Conservation (phyloP, 768 basidiomycete species). For the Leccinellum albellum region DNA sequence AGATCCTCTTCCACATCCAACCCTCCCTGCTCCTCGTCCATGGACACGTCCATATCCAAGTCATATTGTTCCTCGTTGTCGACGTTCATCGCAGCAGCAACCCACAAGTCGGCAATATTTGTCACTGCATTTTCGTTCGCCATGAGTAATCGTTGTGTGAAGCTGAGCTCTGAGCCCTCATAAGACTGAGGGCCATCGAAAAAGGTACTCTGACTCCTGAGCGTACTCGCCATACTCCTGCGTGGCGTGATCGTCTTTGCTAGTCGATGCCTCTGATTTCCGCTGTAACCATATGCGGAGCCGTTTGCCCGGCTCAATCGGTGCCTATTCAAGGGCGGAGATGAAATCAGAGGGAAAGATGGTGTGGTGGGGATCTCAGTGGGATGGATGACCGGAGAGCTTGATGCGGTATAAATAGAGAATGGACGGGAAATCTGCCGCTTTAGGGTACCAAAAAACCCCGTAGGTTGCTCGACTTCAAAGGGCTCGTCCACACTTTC, state of each 20-base stretch:
- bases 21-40: constrained; percentile 23
- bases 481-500: constrained; percentile 46
- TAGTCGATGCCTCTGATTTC: constrained; percentile 51
- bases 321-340: constrained; percentile 40
- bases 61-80: constrained; percentile 83
- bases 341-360: constrained; percentile 46
- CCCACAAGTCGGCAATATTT: constrained; percentile 95
- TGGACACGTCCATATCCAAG: constrained; percentile 29
- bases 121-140: constrained; percentile 95
- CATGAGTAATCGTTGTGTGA: constrained; percentile 83
- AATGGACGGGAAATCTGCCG: constrained; percentile 53
- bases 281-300: constrained; percentile 76
- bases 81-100: constrained; percentile 92
- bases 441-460: constrained; percentile 39
- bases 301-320: constrained; percentile 61
- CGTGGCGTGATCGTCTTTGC: constrained; percentile 47
- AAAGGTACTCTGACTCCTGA: constrained; percentile 50
- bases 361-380: constrained; percentile 31
- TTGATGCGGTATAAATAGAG: constrained; percentile 56
- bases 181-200: constrained; percentile 40
- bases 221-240: constrained; percentile 51
- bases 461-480: constrained; percentile 36
- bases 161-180: constrained; percentile 62
- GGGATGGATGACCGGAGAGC: constrained; percentile 40
- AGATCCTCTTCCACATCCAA: constrained; percentile 46